These are phyloP conservation scores for Nicotiana knightiana DNA, from an alignment of 257 asterid species.

Conservation along the genomic window DNA sequence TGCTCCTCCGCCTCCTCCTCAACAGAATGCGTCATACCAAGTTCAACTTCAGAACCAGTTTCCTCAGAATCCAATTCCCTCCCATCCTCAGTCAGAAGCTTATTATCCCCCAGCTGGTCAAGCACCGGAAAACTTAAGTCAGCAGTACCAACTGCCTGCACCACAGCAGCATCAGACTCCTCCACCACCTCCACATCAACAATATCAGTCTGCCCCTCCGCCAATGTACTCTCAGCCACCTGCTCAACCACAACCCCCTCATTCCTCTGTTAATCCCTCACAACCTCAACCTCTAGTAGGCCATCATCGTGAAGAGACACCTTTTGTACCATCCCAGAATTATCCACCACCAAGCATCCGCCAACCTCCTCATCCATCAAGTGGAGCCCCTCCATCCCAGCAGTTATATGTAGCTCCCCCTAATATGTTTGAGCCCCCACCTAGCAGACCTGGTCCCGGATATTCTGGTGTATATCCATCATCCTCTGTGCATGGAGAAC, in stretches of 20 bases:
- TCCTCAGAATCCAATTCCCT: conserved; percentile 45
- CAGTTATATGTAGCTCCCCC: conserved; percentile 53
- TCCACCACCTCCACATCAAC: conserved; percentile 30
- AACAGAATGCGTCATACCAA: conserved; percentile 46
- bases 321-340: conserved; percentile 45
- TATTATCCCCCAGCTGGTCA: conserved; percentile 55
- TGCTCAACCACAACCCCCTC: conserved; percentile 44
- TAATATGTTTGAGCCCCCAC: conserved; percentile 59
- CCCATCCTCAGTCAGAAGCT: conserved; percentile 53
- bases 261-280: conserved; percentile 34
- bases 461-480: conserved; percentile 57
- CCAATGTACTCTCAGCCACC: conserved; percentile 54
- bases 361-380: conserved; percentile 45
- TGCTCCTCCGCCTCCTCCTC: conserved; percentile 46
- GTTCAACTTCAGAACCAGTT: conserved; percentile 54
- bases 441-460: conserved; percentile 61
- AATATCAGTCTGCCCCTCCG: conserved; percentile 45
- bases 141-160: conserved; percentile 51
- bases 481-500: conserved; percentile 50
- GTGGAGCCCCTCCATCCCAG: conserved; percentile 50
- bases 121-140: conserved; percentile 47
- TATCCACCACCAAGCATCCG: conserved; percentile 42
- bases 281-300: conserved; percentile 47
- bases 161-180: conserved; percentile 32
- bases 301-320: conserved; percentile 69